Percentiles rank a stretch among this genome's conserved stretches.
These are phyloP conservation scores for Penicillium sp. DNA, from an alignment of 2,329 filamentous ascomycete genomes.

Conservation along the genomic window DNA sequence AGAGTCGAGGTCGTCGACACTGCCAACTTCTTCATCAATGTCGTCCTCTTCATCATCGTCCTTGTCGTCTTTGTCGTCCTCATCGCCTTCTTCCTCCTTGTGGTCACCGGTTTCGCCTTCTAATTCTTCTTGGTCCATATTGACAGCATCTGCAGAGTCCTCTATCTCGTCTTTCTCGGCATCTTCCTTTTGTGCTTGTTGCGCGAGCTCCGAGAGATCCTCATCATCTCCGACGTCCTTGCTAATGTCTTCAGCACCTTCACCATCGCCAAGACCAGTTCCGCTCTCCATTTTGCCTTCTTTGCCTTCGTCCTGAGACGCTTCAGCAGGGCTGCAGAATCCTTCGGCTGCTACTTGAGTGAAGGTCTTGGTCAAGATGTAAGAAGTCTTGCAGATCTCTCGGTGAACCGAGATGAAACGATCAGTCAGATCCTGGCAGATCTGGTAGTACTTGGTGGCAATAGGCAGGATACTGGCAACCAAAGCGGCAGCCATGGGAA, in stretches of 20 bases:
- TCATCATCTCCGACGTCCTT: slow-evolving; percentile 96
- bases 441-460: slow-evolving; percentile 71
- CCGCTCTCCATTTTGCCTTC: slow-evolving; percentile 85
- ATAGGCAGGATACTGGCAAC: slow-evolving; percentile 72
- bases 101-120: slow-evolving; percentile 79
- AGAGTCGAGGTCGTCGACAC: slow-evolving; percentile 88
- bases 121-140: slow-evolving; percentile 81
- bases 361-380: slow-evolving; percentile 77
- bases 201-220: slow-evolving; percentile 87
- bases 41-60: slow-evolving; percentile 69
- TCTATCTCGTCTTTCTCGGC: slow-evolving; percentile 51
- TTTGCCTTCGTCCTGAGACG: slow-evolving; percentile 72
- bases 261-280: slow-evolving; percentile 91
- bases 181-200: slow-evolving; percentile 74
- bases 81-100: slow-evolving; percentile 51
- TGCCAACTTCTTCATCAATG: slow-evolving; percentile 87
- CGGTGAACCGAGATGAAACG: slow-evolving; percentile 70
- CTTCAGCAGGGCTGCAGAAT: slow-evolving; percentile 89
- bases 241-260: slow-evolving; percentile 96
- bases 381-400: slow-evolving; percentile 74
- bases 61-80: slow-evolving; percentile 57
- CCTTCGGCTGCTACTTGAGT: slow-evolving; percentile 80
- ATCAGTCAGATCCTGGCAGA: slow-evolving; percentile 64
- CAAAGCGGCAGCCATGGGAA: slow-evolving; percentile 61
- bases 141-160: slow-evolving; percentile 54